A percentile compares a stretch with the other conserved stretches of the same genome.
These are phyloP conservation scores for Xylaria multiplex DNA, from an alignment of 2,329 filamentous ascomycete genomes.

Conservation along the genomic window DNA sequence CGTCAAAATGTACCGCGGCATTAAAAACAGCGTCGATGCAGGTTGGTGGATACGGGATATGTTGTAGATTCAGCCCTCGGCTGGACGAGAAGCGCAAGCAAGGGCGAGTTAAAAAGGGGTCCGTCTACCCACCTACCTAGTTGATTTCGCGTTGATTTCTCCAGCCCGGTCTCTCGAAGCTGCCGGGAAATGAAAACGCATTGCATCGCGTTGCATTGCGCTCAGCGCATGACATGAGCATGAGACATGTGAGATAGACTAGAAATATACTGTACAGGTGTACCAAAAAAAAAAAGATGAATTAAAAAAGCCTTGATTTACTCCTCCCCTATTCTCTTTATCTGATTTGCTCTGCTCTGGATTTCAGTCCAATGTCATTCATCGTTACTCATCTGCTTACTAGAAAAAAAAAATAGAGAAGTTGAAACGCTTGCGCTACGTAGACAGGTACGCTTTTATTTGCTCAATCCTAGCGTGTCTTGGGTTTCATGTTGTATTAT, in stretches of 20 bases:
- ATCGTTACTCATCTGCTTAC: too few species aligned
- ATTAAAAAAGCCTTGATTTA: not conserved
- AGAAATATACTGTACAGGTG: constrained; percentile 12
- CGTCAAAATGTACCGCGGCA: not conserved
- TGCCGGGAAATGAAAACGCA: not conserved
- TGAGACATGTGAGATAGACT: constrained; percentile 20
- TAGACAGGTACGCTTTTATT: too few species aligned
- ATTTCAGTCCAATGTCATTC: too few species aligned
- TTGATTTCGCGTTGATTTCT: not conserved
- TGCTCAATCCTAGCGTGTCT: too few species aligned
- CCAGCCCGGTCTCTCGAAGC: not conserved
- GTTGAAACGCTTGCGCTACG: too few species aligned
- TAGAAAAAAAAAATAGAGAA: too few species aligned
- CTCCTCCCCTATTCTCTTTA: too few species aligned
- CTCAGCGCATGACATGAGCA: not conserved
- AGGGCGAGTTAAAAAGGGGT: not conserved
- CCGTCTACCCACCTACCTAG: not conserved
- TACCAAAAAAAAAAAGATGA: not conserved
- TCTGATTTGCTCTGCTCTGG: too few species aligned
- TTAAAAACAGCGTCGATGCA: not conserved
- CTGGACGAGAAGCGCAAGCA: not conserved
- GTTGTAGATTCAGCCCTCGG: not conserved
- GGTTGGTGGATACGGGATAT: not conserved
- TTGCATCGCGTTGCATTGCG: not conserved
- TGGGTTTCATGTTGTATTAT: too few species aligned